These are phyloP conservation scores for Penicillium egyptiacum DNA, from an alignment of 495 filamentous ascomycete genomes.

Conservation along the genomic window DNA sequence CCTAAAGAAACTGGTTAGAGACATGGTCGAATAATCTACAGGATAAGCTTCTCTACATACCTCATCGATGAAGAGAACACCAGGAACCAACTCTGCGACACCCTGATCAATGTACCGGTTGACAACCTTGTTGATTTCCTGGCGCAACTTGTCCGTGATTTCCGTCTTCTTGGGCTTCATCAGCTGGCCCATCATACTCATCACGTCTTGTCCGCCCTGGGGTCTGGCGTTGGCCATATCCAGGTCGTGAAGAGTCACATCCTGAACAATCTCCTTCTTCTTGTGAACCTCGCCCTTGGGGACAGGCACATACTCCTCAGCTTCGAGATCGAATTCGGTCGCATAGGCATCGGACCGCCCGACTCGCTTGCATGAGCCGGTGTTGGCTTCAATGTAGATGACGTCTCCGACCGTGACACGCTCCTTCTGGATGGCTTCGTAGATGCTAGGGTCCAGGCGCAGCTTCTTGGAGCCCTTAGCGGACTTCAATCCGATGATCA, in stretches of 20 bases:
- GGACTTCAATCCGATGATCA: constrained; percentile 87
- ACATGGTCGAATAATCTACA: not conserved
- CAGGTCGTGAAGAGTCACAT: constrained; percentile 93
- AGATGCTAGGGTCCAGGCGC: constrained; percentile 92
- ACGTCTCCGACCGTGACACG: constrained; percentile 93
- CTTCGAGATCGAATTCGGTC: constrained; percentile 97
- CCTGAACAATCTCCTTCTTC: constrained; percentile 99
- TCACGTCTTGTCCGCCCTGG: constrained; percentile 95
- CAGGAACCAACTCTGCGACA: constrained; percentile 94
- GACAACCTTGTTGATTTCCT: constrained; percentile 98
- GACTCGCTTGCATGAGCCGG: constrained; percentile 93
- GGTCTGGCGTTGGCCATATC: constrained; percentile 95
- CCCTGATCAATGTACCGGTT: constrained; percentile 98
- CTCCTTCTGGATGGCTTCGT: constrained; percentile 98
- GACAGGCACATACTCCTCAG: constrained; percentile 97
- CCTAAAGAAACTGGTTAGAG: constrained; percentile 46
- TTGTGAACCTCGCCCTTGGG: constrained; percentile 99
- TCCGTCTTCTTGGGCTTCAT: constrained; percentile 99
- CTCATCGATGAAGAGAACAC: constrained; percentile 98
- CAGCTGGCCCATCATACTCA: constrained; percentile 99
- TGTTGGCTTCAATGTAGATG: constrained; percentile 98
- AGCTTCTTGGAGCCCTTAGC: constrained; percentile 95
- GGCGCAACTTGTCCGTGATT: constrained; percentile 92
- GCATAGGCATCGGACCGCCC: constrained; percentile 94
- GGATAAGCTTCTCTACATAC: constrained; percentile 46